Conservation (phyloP, 805 yeast species). For the Scheffersomyces coipomensis region DNA sequence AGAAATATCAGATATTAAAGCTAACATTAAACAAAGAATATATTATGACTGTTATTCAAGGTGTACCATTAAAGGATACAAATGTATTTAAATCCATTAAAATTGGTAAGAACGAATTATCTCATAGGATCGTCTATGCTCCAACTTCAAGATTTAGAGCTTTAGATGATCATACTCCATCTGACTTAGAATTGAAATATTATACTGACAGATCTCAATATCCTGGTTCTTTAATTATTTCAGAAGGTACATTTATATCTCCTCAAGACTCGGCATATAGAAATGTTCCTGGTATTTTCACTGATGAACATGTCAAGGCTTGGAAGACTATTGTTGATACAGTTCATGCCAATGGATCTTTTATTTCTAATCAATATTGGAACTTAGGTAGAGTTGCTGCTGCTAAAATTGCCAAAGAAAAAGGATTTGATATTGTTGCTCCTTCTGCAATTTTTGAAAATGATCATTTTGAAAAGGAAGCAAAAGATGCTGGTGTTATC, state of each 20-base stretch:
- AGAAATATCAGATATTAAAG: no score
- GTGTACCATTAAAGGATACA: slow-evolving; percentile 13
- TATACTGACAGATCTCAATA: slow-evolving; percentile 25
- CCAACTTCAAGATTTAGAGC: slow-evolving; percentile 26
- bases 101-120: slow-evolving; percentile 24
- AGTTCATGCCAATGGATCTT: slow-evolving; percentile 45
- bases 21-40: no score
- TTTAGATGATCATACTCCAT: slow-evolving; percentile 20
- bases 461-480: slow-evolving; percentile 11
- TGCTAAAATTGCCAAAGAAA: slow-evolving; percentile 19
- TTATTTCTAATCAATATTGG: slow-evolving; percentile 51
- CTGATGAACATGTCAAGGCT: slow-evolving; percentile 42
- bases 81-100: slow-evolving; percentile 27
- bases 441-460: slow-evolving; percentile 13
- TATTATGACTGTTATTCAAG: slow-evolving; percentile 3
- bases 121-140: slow-evolving; percentile 18
- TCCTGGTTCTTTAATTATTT: slow-evolving; percentile 26
- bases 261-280: slow-evolving; percentile 36
- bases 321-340: slow-evolving; percentile 48
- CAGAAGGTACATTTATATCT: slow-evolving; percentile 32
- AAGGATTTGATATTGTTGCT: slow-evolving; percentile 14
- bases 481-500: slow-evolving; percentile 13
- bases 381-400: slow-evolving; percentile 43
- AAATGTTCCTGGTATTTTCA: slow-evolving; percentile 49
- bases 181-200: slow-evolving; percentile 23